phyloP scores from a whole-genome alignment of 1,284 basidiomycete species.

The Heterobasidion annosum region DNA sequence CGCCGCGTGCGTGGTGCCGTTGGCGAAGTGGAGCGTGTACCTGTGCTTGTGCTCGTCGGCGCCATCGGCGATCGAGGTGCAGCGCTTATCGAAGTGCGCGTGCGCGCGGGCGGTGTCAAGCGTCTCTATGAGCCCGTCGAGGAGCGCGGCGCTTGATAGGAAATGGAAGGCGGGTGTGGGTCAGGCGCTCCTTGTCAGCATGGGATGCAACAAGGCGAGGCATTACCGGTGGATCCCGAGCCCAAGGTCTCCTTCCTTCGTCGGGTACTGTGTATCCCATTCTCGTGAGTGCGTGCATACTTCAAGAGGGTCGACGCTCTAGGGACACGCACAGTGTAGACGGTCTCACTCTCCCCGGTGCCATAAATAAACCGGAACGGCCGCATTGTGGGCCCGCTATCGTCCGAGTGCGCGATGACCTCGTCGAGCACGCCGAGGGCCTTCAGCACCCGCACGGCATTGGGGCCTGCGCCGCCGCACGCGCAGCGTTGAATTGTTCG shows the following conservation, averaged over 20 bases:
- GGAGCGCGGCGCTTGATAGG: constrained; percentile 31
- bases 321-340: constrained; percentile 29
- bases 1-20: constrained; percentile 31
- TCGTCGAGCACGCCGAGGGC: constrained; percentile 32
- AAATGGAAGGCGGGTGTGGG: not conserved
- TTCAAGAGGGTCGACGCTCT: not conserved
- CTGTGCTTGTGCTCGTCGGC: constrained; percentile 8
- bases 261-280: constrained; percentile 23
- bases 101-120: constrained; percentile 24
- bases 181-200: constrained; percentile 8
- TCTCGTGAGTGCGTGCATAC: not conserved
- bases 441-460: constrained; percentile 35
- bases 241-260: constrained; percentile 19
- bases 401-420: constrained; percentile 26
- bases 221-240: constrained; percentile 16
- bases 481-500: not conserved
- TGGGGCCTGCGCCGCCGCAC: constrained; percentile 27
- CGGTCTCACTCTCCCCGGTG: constrained; percentile 26
- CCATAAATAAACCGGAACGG: constrained; percentile 33
- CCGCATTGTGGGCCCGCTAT: constrained; percentile 20
- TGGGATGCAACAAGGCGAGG: too few relatives aligned
- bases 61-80: constrained; percentile 24
- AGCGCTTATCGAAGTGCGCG: constrained; percentile 40
- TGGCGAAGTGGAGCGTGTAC: constrained; percentile 30
- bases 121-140: constrained; percentile 33